Evolutionary conservation across 2,329 filamentous ascomycete species (phyloP).

Genomic region (Colletotrichum sp.): DNA sequence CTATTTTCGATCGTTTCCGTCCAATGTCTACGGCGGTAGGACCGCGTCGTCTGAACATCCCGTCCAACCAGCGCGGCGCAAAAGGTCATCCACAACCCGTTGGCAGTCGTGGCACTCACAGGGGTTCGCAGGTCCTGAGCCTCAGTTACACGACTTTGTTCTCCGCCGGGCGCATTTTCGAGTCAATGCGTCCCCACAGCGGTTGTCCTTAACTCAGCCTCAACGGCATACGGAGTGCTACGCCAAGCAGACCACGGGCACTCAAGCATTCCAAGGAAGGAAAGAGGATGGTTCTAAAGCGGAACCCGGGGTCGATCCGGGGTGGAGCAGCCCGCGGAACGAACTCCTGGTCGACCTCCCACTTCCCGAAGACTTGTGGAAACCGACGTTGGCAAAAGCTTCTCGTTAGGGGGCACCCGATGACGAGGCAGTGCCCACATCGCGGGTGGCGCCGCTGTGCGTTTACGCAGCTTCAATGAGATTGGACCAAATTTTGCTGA

Average conservation of each 20-base stretch:
- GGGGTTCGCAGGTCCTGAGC: background rate
- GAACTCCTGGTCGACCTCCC: background rate
- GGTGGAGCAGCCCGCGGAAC: background rate
- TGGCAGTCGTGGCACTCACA: background rate
- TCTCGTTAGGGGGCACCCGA: background rate
- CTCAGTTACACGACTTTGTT: constrained; percentile 1
- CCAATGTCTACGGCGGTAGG: background rate
- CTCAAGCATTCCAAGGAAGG: background rate
- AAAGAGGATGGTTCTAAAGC: background rate
- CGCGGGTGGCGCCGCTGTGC: background rate
- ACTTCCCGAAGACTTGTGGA: background rate
- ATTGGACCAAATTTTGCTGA: background rate
- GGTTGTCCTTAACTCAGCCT: background rate
- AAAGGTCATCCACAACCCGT: constrained; percentile 15
- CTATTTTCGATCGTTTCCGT: constrained; percentile 4
- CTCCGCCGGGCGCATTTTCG: background rate
- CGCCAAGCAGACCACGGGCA: background rate
- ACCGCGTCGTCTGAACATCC: background rate
- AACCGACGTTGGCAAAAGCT: background rate
- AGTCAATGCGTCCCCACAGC: constrained; percentile 1
- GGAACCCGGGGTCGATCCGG: background rate
- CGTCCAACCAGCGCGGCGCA: constrained; percentile 5
- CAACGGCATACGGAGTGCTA: background rate
- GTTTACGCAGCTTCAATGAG: constrained; percentile 13
- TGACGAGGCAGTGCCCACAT: constrained; percentile 10